Conservation (phyloP, 305 asterid genomes). For the Petunia hybrid region DNA sequence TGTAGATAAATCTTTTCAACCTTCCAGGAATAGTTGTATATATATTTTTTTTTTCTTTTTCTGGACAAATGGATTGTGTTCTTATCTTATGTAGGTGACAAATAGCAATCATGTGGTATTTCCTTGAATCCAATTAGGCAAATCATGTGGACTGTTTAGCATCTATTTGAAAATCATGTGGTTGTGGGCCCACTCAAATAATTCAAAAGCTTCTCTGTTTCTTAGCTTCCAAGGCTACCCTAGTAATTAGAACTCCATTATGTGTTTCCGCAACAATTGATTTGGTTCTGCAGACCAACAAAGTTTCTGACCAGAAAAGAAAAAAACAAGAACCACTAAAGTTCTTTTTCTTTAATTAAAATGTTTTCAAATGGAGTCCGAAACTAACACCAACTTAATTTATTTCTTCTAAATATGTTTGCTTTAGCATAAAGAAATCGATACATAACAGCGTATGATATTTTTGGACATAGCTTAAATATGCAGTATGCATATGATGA, state of each 20-base stretch:
- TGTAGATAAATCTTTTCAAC: no score
- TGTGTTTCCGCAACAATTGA: not conserved
- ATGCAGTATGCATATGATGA: no score
- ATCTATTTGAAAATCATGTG: conserved; percentile 24
- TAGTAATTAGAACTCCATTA: not conserved
- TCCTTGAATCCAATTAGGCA: not conserved
- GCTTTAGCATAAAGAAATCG: no score
- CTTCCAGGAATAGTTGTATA: not conserved
- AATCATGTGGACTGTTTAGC: conserved; percentile 30
- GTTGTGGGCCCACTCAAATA: conserved; percentile 24
- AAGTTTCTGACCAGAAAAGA: no score
- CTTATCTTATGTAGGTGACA: not conserved
- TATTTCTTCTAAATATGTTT: no score
- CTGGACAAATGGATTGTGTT: not conserved
- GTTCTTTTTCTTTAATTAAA: no score
- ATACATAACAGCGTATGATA: no score
- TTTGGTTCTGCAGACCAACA: not conserved
- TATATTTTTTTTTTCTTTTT: not conserved
- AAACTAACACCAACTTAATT: no score
- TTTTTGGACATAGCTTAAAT: no score
- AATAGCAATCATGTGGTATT: conserved; percentile 32
- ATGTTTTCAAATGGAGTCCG: no score
- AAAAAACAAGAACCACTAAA: no score
- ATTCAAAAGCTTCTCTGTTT: not conserved
- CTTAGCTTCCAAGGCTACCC: conserved; percentile 11